phyloP scores from a whole-genome alignment of 225 moss, liverwort and hornwort species.

The Bryum argenteum region DNA sequence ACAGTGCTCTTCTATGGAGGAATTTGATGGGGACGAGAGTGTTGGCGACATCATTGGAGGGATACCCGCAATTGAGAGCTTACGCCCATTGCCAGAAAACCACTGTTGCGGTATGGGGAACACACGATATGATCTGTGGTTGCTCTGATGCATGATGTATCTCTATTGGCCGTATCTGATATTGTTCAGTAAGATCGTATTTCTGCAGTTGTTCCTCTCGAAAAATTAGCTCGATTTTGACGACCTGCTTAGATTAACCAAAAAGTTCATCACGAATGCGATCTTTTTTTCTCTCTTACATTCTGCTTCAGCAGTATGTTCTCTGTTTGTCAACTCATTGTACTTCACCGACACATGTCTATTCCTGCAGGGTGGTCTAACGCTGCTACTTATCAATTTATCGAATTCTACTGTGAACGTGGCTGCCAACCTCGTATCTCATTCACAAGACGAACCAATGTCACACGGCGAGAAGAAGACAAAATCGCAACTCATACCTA shows the following conservation, averaged over 20 bases:
- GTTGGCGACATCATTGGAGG: constrained; percentile 42
- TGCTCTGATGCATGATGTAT: constrained; percentile 18
- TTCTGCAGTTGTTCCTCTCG: not conserved
- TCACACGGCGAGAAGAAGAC: constrained; percentile 17
- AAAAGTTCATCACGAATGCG: not conserved
- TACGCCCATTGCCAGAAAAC: constrained; percentile 78
- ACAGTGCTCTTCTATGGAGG: constrained; percentile 82
- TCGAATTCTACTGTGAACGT: constrained; percentile 65
- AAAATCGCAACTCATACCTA: constrained; percentile 36
- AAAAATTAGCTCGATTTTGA: constrained; percentile 2
- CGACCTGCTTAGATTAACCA: not conserved
- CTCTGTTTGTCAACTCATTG: constrained; percentile 13
- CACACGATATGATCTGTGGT: constrained; percentile 4
- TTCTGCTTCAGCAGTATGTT: constrained; percentile 15
- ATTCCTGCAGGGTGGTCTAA: constrained; percentile 66
- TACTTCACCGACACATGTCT: constrained; percentile 19
- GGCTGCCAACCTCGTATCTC: constrained; percentile 37
- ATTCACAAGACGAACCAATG: constrained; percentile 19
- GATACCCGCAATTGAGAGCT: constrained; percentile 62
- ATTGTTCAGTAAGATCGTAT: not conserved
- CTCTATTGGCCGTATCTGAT: not conserved
- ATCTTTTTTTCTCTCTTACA: constrained; percentile 3
- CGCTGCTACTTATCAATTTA: constrained; percentile 74
- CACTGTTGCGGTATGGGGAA: constrained; percentile 44
- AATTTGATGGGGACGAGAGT: constrained; percentile 74